Percentiles rank a stretch among this genome's conserved stretches.
Conservation (phyloP, 2,329 filamentous ascomycete genomes). For the Periconia macrospinosa region DNA sequence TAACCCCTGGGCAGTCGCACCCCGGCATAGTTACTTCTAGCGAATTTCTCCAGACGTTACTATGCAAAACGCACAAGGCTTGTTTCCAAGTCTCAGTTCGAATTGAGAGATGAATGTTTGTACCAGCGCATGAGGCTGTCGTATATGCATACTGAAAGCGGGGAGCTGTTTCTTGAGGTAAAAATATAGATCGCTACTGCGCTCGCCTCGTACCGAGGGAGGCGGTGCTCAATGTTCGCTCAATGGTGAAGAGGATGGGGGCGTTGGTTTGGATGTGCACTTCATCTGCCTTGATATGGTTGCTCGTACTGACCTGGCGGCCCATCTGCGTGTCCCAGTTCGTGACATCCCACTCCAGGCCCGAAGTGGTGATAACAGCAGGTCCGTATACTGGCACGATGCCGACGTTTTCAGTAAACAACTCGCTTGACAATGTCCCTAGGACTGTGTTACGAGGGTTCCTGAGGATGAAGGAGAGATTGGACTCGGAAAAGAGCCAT, state of each 20-base stretch:
- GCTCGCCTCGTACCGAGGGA: neutral
- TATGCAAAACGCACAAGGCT: neutral
- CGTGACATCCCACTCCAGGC: slow-evolving; percentile 87
- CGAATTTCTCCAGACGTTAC: neutral
- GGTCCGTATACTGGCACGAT: slow-evolving; percentile 83
- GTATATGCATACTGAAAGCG: neutral
- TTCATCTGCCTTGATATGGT: slow-evolving; percentile 48
- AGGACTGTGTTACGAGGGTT: slow-evolving; percentile 68
- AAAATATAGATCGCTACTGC: neutral
- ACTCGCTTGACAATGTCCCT: slow-evolving; percentile 53
- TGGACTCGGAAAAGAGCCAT: slow-evolving; percentile 80
- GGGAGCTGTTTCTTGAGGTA: neutral
- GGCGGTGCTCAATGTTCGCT: slow-evolving; percentile 24
- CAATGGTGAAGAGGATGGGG: slow-evolving; percentile 53
- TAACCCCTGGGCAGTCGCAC: too few relatives aligned
- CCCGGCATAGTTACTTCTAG: neutral
- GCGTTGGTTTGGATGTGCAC: slow-evolving; percentile 45
- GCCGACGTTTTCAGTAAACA: slow-evolving; percentile 79
- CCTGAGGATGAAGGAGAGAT: slow-evolving; percentile 79
- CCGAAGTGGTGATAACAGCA: slow-evolving; percentile 74
- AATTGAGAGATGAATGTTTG: neutral
- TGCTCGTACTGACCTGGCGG: slow-evolving; percentile 53
- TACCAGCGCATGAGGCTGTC: neutral
- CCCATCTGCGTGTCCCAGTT: slow-evolving; percentile 70
- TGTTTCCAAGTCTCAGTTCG: neutral